Conservation (phyloP, 306 rosid genomes). For the Spatholobus suberectus region DNA sequence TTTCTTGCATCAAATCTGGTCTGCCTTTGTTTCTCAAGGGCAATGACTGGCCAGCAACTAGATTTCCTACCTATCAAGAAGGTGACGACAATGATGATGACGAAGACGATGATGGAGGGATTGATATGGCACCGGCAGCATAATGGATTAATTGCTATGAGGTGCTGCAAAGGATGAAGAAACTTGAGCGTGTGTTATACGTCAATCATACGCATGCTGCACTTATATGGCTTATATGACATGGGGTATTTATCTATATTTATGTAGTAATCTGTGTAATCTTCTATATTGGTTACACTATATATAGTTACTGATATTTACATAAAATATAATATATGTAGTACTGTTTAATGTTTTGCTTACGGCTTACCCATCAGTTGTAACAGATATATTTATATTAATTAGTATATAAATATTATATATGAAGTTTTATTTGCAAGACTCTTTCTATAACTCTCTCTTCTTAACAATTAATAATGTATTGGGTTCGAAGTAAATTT, state of each 20-base stretch:
- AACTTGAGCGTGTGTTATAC: not conserved
- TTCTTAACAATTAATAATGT: not conserved
- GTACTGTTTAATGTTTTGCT: not conserved
- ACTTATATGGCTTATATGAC: not conserved
- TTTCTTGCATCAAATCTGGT: slow-evolving; percentile 25
- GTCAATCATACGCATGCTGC: slow-evolving; percentile 10
- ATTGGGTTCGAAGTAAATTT: not conserved
- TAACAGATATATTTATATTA: slow-evolving; percentile 8
- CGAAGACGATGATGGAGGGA: slow-evolving; percentile 38
- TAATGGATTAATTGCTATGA: not conserved
- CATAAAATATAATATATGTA: not conserved
- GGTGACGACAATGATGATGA: slow-evolving; percentile 50
- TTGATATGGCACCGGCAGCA: slow-evolving; percentile 60
- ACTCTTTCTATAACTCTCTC: not conserved
- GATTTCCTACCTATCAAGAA: not conserved
- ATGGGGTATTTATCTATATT: not conserved
- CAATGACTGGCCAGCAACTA: slow-evolving; percentile 19
- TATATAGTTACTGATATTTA: not conserved
- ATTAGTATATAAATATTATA: not conserved
- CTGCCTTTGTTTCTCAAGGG: slow-evolving; percentile 28
- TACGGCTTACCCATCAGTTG: not conserved
- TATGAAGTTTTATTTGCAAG: not conserved
- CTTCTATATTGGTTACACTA: slow-evolving; percentile 27
- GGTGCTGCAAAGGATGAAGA: not conserved
- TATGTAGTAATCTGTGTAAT: slow-evolving; percentile 6